Evolutionary conservation across 495 filamentous ascomycete species (phyloP).

Genomic region (Talaromyces stipitatus): DNA sequence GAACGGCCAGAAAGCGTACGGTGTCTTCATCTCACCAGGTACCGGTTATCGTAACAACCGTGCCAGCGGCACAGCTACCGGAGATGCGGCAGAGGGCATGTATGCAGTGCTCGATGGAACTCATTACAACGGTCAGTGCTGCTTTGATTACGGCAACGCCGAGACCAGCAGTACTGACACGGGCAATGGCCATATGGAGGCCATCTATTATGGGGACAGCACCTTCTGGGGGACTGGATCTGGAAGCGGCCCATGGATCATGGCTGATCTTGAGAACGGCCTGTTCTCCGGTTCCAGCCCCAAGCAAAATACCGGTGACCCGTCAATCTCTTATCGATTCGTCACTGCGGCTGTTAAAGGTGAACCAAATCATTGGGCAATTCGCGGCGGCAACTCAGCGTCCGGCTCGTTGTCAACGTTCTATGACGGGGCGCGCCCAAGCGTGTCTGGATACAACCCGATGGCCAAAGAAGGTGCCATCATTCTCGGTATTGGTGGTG

Average conservation of each 20-base stretch:
- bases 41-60: conserved; percentile 49
- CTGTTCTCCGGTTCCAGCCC: conserved; percentile 43
- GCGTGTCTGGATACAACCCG: conserved; percentile 43
- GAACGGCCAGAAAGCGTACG: conserved; percentile 51
- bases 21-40: conserved; percentile 48
- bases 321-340: conserved; percentile 42
- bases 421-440: conserved; percentile 45
- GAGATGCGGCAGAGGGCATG: conserved; percentile 47
- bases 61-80: conserved; percentile 41
- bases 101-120: conserved; percentile 54
- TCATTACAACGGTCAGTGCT: conserved; percentile 50
- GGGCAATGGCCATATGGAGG: conserved; percentile 53
- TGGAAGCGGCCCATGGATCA: conserved; percentile 51
- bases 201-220: conserved; percentile 48
- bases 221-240: conserved; percentile 43
- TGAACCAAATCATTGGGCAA: conserved; percentile 40
- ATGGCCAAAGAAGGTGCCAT: conserved; percentile 57
- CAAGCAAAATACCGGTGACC: conserved; percentile 34
- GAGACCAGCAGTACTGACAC: conserved; percentile 47
- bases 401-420: conserved; percentile 48
- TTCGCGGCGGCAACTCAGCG: conserved; percentile 45
- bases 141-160: conserved; percentile 57
- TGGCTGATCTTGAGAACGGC: conserved; percentile 55
- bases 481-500: conserved; percentile 51
- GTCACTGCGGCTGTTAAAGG: conserved; percentile 47